Conservation (phyloP, 768 basidiomycete species). For the Megacollybia marginata region DNA sequence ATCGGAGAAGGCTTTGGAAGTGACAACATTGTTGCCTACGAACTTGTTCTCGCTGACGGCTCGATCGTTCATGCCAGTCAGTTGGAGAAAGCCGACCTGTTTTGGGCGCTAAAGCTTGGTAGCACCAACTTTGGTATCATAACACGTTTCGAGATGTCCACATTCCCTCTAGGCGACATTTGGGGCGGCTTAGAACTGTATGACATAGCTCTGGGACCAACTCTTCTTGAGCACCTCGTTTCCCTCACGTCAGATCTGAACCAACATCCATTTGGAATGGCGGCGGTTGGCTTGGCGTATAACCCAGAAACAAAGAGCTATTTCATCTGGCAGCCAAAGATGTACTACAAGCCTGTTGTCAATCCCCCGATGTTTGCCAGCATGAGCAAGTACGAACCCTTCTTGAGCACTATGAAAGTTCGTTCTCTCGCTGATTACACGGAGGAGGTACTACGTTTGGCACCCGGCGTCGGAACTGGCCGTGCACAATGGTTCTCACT, state of each 20-base stretch:
- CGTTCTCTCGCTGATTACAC: slow-evolving; percentile 7
- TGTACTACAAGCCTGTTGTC: slow-evolving; percentile 7
- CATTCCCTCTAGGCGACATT: slow-evolving; percentile 7
- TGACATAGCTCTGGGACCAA: slow-evolving; percentile 7
- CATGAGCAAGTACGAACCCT: slow-evolving; percentile 2
- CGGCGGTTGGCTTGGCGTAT: slow-evolving; percentile 8
- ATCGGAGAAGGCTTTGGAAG: slow-evolving; percentile 12
- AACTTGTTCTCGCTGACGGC: slow-evolving; percentile 12
- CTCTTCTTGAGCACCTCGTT: slow-evolving; percentile 9
- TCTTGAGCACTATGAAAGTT: slow-evolving; percentile 10
- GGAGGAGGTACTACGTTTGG: slow-evolving; percentile 4
- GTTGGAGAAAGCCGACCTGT: slow-evolving; percentile 6
- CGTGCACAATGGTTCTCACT: not conserved
- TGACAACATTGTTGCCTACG: slow-evolving; percentile 11
- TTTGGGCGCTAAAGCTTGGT: slow-evolving; percentile 13
- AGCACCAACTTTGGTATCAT: slow-evolving; percentile 15
- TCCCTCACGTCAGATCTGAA: slow-evolving; percentile 7
- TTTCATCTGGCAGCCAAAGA: slow-evolving; percentile 9
- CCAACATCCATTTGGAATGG: slow-evolving; percentile 8
- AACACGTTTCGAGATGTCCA: slow-evolving; percentile 14
- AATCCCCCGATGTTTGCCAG: slow-evolving; percentile 10
- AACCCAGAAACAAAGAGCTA: slow-evolving; percentile 7
- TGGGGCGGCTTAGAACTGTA: slow-evolving; percentile 11
- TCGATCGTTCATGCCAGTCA: slow-evolving; percentile 8
- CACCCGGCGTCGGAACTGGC: not conserved